phyloP scores from a whole-genome alignment of 2,329 filamentous ascomycete species.

The Penicillium sp. region DNA sequence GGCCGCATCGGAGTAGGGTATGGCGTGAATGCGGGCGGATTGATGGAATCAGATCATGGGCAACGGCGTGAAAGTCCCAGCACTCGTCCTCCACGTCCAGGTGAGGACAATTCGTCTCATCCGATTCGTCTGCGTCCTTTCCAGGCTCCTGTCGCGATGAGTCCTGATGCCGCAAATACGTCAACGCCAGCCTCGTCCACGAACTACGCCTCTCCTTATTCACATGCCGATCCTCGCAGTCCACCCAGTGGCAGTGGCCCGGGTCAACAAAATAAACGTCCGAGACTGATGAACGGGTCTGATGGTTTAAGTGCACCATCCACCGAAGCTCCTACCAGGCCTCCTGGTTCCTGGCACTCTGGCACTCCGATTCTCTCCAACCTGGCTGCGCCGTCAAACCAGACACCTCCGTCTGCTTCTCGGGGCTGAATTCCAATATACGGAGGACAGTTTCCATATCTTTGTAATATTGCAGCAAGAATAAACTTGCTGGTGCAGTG shows the following conservation, averaged over 20 bases:
- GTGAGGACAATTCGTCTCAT: slow-evolving; percentile 21
- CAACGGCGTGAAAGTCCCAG: slow-evolving; percentile 13
- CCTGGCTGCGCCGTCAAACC: slow-evolving; percentile 22
- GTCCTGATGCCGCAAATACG: slow-evolving; percentile 25
- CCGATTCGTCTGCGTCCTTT: slow-evolving; percentile 23
- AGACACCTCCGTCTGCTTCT: slow-evolving; percentile 20
- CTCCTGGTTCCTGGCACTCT: slow-evolving; percentile 16
- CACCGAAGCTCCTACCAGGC: slow-evolving; percentile 5
- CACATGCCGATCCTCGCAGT: slow-evolving; percentile 24
- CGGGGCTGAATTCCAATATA: slow-evolving; percentile 3
- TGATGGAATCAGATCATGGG: slow-evolving; percentile 10
- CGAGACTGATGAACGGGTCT: slow-evolving; percentile 35
- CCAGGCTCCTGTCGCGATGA: slow-evolving; percentile 20
- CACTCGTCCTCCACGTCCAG: slow-evolving; percentile 18
- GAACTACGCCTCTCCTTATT: slow-evolving; percentile 31
- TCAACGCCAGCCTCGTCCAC: slow-evolving; percentile 26
- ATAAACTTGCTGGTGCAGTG: not conserved
- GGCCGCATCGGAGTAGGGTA: slow-evolving; percentile 35
- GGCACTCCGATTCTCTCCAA: slow-evolving; percentile 23
- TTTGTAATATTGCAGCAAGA: not conserved
- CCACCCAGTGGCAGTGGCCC: slow-evolving; percentile 15
- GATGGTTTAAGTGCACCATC: slow-evolving; percentile 13
- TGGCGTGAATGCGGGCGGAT: slow-evolving; percentile 11
- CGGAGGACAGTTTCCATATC: not conserved
- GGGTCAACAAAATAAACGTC: slow-evolving; percentile 30